Percentiles rank a stretch among this genome's conserved stretches.
These are phyloP conservation scores for Saccharomyces uvarum DNA, from an alignment of 1,139 yeast species.

Conservation along the genomic window DNA sequence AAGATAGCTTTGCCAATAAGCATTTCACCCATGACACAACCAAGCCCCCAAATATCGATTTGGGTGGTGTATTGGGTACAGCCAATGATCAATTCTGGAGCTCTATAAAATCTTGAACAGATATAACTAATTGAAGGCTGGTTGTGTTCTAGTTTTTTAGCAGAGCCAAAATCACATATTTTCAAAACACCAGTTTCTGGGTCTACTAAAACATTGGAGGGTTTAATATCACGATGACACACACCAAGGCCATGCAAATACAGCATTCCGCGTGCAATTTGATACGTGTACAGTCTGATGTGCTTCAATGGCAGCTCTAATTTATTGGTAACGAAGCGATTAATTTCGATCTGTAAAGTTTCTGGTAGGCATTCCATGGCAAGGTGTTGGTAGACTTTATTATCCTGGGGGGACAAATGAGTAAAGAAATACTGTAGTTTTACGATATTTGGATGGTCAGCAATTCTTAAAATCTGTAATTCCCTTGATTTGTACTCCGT, in stretches of 20 bases:
- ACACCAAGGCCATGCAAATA: slow-evolving; percentile 73
- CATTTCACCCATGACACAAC: slow-evolving; percentile 83
- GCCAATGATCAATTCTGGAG: slow-evolving; percentile 76
- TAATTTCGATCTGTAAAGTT: slow-evolving; percentile 65
- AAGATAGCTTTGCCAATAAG: slow-evolving; percentile 72
- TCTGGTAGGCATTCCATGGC: slow-evolving; percentile 86
- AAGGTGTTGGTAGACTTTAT: slow-evolving; percentile 63
- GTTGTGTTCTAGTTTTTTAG: slow-evolving; percentile 63
- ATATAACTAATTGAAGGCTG: slow-evolving; percentile 74
- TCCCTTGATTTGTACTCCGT: slow-evolving; percentile 78
- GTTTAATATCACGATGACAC: slow-evolving; percentile 76
- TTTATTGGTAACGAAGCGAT: slow-evolving; percentile 56
- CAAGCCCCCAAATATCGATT: slow-evolving; percentile 80
- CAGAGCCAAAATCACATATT: slow-evolving; percentile 78
- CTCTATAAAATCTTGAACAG: slow-evolving; percentile 74
- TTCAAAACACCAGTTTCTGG: slow-evolving; percentile 59
- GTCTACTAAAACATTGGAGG: slow-evolving; percentile 68
- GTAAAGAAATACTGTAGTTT: slow-evolving; percentile 62
- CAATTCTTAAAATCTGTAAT: slow-evolving; percentile 62
- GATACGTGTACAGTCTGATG: slow-evolving; percentile 71
- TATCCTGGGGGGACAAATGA: slow-evolving; percentile 46
- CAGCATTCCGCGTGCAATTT: slow-evolving; percentile 73
- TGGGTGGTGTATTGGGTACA: slow-evolving; percentile 69
- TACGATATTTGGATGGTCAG: slow-evolving; percentile 73
- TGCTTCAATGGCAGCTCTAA: slow-evolving; percentile 64